Conservation (phyloP, 352 stramenopile genomes). For the Pythium aquatile region DNA sequence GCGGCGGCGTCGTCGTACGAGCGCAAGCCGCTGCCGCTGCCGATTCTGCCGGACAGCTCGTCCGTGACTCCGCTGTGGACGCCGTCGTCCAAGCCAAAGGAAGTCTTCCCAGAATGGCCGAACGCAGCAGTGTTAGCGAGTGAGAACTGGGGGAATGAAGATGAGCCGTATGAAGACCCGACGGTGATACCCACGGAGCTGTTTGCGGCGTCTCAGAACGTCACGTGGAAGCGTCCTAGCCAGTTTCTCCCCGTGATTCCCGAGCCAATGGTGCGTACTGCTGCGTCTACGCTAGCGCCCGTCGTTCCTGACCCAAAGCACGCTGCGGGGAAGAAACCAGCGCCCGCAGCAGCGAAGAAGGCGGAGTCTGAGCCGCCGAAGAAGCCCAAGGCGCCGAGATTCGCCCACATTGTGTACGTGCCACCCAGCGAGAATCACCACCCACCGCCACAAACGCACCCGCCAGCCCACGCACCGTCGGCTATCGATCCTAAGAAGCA, state of each 20-base stretch:
- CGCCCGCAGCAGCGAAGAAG: slow-evolving; percentile 40
- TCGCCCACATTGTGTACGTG: slow-evolving; percentile 43
- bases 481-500: slow-evolving; percentile 21
- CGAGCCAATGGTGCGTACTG: slow-evolving; percentile 24
- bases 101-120: slow-evolving; percentile 69
- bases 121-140: slow-evolving; percentile 33
- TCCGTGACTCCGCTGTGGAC: slow-evolving; percentile 45
- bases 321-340: slow-evolving; percentile 29
- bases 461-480: background rate
- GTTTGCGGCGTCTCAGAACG: slow-evolving; percentile 11
- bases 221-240: slow-evolving; percentile 64
- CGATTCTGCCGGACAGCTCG: slow-evolving; percentile 30
- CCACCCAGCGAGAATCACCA: slow-evolving; percentile 6
- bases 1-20: slow-evolving; percentile 9
- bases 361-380: slow-evolving; percentile 43
- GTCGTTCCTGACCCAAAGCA: slow-evolving; percentile 33
- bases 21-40: slow-evolving; percentile 29
- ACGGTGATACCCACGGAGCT: background rate
- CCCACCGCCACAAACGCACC: background rate
- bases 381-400: slow-evolving; percentile 33
- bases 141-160: slow-evolving; percentile 49
- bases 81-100: slow-evolving; percentile 28
- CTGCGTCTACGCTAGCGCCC: slow-evolving; percentile 18
- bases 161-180: slow-evolving; percentile 49
- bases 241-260: slow-evolving; percentile 57